These are phyloP conservation scores for Chalciporus piperatus DNA, from an alignment of 768 basidiomycete species.

Conservation along the genomic window DNA sequence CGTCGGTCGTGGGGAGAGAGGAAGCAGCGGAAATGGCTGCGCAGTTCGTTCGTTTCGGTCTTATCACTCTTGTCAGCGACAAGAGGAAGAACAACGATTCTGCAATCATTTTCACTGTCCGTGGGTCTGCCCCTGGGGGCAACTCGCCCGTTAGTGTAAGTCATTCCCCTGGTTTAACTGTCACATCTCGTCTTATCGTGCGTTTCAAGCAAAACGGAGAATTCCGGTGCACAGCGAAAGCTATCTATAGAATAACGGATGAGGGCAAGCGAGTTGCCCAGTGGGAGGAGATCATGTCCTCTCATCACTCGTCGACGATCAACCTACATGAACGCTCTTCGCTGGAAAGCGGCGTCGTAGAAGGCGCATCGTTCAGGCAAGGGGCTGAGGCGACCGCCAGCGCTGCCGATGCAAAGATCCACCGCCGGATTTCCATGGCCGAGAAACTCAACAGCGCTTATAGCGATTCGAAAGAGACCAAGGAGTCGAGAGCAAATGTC, in stretches of 20 bases:
- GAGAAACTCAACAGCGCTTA: conserved; percentile 60
- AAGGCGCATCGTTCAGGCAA: conserved; percentile 17
- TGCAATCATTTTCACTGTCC: conserved; percentile 89
- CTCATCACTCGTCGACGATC: conserved; percentile 64
- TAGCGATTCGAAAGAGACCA: conserved; percentile 50
- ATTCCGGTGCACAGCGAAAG: conserved; percentile 94
- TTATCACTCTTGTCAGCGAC: conserved; percentile 85
- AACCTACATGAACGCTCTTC: conserved; percentile 65
- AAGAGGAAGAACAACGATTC: conserved; percentile 90
- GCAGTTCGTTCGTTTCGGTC: conserved; percentile 94
- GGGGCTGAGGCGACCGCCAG: conserved; percentile 29
- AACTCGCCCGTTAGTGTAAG: conserved; percentile 74
- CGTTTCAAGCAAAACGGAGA: conserved; percentile 79
- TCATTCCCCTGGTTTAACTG: conserved; percentile 7
- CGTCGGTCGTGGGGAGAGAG: conserved; percentile 92
- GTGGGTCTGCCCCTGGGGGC: conserved; percentile 72
- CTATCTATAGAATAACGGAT: conserved; percentile 91
- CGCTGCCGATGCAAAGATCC: conserved; percentile 61
- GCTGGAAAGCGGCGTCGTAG: conserved; percentile 39
- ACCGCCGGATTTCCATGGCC: conserved; percentile 73
- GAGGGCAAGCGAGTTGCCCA: conserved; percentile 84
- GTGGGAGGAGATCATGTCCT: conserved; percentile 64
- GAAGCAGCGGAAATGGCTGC: conserved; percentile 98
- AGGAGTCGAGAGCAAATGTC: conserved; percentile 48
- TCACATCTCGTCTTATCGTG: conserved; percentile 7